A percentile compares a stretch with the other conserved stretches of the same genome.
phyloP scores from a whole-genome alignment of 1,284 basidiomycete genomes.

The Cryptococcus sp. region DNA sequence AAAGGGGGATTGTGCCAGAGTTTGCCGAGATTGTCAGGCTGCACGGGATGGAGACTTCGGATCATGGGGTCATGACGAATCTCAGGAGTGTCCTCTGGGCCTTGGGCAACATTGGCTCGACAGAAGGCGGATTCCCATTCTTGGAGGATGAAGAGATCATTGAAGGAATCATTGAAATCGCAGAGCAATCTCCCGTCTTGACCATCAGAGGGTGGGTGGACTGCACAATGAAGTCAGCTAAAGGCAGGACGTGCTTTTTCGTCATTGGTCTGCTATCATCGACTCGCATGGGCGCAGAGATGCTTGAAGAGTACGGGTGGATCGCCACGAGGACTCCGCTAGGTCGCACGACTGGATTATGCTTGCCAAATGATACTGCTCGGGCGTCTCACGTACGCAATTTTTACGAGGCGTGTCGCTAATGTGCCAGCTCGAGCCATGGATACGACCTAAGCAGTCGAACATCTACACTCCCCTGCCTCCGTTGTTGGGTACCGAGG shows the following conservation, averaged over 20 bases:
- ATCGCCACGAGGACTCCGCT: slow-evolving; percentile 80
- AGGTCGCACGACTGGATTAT: slow-evolving; percentile 82
- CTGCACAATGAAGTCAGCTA: neutral
- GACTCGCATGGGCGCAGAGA: slow-evolving; percentile 67
- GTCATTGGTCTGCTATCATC: slow-evolving; percentile 78
- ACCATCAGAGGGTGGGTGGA: slow-evolving; percentile 86
- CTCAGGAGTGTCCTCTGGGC: slow-evolving; percentile 96
- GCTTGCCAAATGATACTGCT: slow-evolving; percentile 75
- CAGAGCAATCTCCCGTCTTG: slow-evolving; percentile 78
- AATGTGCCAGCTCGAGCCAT: slow-evolving; percentile 62
- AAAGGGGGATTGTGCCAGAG: slow-evolving; percentile 85
- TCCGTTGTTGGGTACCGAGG: slow-evolving; percentile 64
- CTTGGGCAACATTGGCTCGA: slow-evolving; percentile 89
- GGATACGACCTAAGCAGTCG: slow-evolving; percentile 51
- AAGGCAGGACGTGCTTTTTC: slow-evolving; percentile 83
- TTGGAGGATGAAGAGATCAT: slow-evolving; percentile 92
- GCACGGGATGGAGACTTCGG: slow-evolving; percentile 77
- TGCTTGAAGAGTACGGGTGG: slow-evolving; percentile 88
- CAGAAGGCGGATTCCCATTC: slow-evolving; percentile 83
- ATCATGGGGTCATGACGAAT: slow-evolving; percentile 75
- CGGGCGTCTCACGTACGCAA: slow-evolving; percentile 68
- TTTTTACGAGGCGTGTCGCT: neutral
- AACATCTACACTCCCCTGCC: slow-evolving; percentile 53
- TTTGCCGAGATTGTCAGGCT: slow-evolving; percentile 85
- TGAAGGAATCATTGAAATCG: slow-evolving; percentile 81